These are phyloP conservation scores for Penicillium atrosanguineum DNA, from an alignment of 495 filamentous ascomycete species.

Conservation along the genomic window DNA sequence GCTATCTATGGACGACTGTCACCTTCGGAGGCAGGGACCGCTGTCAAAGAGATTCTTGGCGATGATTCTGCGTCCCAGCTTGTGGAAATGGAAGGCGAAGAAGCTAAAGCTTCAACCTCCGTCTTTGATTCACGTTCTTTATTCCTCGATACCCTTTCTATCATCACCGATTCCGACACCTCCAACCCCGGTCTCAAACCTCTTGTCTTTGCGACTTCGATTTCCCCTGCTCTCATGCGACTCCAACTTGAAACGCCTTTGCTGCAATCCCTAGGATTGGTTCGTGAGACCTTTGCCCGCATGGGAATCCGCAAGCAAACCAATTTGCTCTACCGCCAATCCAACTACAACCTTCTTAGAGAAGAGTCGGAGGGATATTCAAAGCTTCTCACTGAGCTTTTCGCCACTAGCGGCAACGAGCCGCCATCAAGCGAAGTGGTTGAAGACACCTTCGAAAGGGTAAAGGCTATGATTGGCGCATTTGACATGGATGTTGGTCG, in stretches of 20 bases:
- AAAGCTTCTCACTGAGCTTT: slow-evolving; percentile 85
- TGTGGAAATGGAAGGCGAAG: slow-evolving; percentile 31
- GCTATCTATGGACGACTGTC: slow-evolving; percentile 65
- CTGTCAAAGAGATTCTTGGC: slow-evolving; percentile 72
- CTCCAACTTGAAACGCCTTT: slow-evolving; percentile 75
- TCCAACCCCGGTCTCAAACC: slow-evolving; percentile 41
- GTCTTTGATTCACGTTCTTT: slow-evolving; percentile 61
- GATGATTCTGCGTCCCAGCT: slow-evolving; percentile 47
- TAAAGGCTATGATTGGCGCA: slow-evolving; percentile 88
- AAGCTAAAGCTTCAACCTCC: slow-evolving; percentile 20
- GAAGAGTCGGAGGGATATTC: slow-evolving; percentile 96
- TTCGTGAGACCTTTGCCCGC: slow-evolving; percentile 79
- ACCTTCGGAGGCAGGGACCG: slow-evolving; percentile 64
- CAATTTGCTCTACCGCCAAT: slow-evolving; percentile 87
- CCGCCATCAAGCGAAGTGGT: slow-evolving; percentile 62
- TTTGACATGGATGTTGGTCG: slow-evolving; percentile 94
- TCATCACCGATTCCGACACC: slow-evolving; percentile 65
- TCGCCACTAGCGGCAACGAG: slow-evolving; percentile 68
- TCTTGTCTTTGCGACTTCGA: slow-evolving; percentile 66
- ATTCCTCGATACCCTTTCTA: slow-evolving; percentile 79
- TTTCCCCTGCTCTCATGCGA: slow-evolving; percentile 73
- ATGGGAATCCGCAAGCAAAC: slow-evolving; percentile 86
- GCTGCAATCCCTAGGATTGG: slow-evolving; percentile 70
- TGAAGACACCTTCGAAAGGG: slow-evolving; percentile 67
- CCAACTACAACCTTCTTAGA: slow-evolving; percentile 91